phyloP scores from a whole-genome alignment of 2,329 filamentous ascomycete genomes.

The Thermothelomyces thermophilus region DNA sequence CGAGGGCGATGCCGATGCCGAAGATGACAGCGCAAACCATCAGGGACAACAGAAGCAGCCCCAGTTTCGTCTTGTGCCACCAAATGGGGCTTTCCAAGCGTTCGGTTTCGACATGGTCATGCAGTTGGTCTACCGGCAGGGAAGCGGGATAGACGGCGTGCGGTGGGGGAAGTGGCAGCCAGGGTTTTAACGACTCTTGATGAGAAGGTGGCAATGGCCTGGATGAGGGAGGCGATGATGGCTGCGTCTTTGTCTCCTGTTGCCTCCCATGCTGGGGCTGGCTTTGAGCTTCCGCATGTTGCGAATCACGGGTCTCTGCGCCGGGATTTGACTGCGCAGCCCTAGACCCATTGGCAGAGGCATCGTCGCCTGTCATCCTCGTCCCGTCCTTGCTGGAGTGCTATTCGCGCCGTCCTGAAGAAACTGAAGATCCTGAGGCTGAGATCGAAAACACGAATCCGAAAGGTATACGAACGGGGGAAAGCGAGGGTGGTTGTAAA shows the following conservation, averaged over 20 bases:
- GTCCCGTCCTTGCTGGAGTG: neutral
- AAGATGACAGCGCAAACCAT: slow-evolving; percentile 13
- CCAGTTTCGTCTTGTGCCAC: slow-evolving; percentile 19
- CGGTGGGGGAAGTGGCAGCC: neutral
- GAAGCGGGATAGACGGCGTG: slow-evolving; percentile 1
- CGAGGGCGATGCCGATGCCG: slow-evolving; percentile 16
- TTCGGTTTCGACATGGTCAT: neutral
- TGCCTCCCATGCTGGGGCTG: neutral
- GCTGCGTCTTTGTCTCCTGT: neutral
- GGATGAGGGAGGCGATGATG: neutral
- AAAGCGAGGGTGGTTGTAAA: neutral
- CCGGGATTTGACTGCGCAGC: neutral
- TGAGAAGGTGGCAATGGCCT: neutral
- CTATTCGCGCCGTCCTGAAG: neutral
- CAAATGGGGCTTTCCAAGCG: slow-evolving; percentile 7
- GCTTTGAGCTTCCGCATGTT: neutral
- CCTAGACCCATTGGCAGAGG: slow-evolving; percentile 3
- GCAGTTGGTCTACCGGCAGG: neutral
- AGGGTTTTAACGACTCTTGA: neutral
- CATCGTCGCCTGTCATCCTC: slow-evolving; percentile 12
- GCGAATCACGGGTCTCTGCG: neutral
- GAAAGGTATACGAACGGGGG: neutral
- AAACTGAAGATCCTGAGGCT: neutral
- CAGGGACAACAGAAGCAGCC: slow-evolving; percentile 12
- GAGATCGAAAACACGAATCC: neutral